These are phyloP conservation scores for Candida cerambycidarum DNA, from an alignment of 805 yeast species.

Conservation along the genomic window DNA sequence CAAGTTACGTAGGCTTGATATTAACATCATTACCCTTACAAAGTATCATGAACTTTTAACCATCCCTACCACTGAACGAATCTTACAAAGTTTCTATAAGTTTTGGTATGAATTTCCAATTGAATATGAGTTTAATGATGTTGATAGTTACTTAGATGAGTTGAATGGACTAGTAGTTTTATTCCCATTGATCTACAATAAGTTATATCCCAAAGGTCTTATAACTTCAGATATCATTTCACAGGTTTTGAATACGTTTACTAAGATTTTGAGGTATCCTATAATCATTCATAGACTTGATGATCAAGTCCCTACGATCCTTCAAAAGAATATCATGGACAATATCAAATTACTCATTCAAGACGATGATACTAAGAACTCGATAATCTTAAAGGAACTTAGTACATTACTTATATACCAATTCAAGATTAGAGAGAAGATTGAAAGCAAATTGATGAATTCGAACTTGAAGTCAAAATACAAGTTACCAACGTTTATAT, in stretches of 20 bases:
- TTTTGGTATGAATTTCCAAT: slow-evolving; percentile 50
- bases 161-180: slow-evolving; percentile 54
- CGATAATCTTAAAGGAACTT: slow-evolving; percentile 52
- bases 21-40: slow-evolving; percentile 57
- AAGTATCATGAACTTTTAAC: slow-evolving; percentile 49
- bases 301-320: slow-evolving; percentile 47
- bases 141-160: slow-evolving; percentile 56
- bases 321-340: slow-evolving; percentile 61
- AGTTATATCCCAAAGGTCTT: slow-evolving; percentile 24
- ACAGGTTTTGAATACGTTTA: slow-evolving; percentile 56
- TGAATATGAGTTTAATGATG: slow-evolving; percentile 41
- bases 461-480: slow-evolving; percentile 27
- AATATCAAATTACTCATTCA: slow-evolving; percentile 40
- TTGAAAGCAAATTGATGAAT: slow-evolving; percentile 51
- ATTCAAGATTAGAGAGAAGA: slow-evolving; percentile 57
- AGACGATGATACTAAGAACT: slow-evolving; percentile 33
- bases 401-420: slow-evolving; percentile 57
- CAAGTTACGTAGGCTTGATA: slow-evolving; percentile 41
- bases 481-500: slow-evolving; percentile 63
- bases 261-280: slow-evolving; percentile 70
- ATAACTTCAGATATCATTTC: slow-evolving; percentile 41
- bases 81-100: slow-evolving; percentile 37
- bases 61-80: slow-evolving; percentile 14
- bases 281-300: slow-evolving; percentile 62
- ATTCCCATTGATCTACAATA: slow-evolving; percentile 46